Evolutionary conservation across 75 land plant genomes (phyloP).

Genomic region (Picea sitchensis): DNA sequence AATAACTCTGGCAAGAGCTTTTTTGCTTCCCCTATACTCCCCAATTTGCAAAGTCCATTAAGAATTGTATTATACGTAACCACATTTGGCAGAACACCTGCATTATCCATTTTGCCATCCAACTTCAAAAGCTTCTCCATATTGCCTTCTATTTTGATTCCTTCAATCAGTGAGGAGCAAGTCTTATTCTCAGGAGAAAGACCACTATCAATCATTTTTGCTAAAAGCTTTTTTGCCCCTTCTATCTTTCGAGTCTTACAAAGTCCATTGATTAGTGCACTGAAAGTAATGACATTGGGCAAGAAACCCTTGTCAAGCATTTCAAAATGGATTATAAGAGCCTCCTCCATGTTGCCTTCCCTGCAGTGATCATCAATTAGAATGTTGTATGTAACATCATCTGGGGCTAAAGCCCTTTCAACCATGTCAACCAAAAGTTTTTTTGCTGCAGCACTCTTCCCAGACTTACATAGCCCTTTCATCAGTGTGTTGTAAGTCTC

Average conservation of each 20-base stretch:
- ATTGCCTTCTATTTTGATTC: conserved; percentile 10
- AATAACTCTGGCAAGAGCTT: conserved; percentile 20
- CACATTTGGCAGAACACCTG: conserved; percentile 17
- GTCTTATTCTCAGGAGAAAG: conserved; percentile 7
- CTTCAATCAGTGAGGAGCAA: conserved; percentile 2
- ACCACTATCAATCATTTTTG: conserved; percentile 33
- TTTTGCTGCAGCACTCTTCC: conserved; percentile 47
- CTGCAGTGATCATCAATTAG: conserved; percentile 58
- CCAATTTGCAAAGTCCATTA: conserved; percentile 46
- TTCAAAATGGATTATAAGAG: conserved; percentile 42
- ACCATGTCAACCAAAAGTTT: conserved; percentile 38
- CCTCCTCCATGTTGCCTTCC: conserved; percentile 43
- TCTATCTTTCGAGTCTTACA: conserved; percentile 37
- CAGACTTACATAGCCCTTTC: conserved; percentile 41
- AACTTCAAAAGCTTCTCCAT: conserved; percentile 23
- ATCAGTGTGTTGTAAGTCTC: conserved; percentile 43
- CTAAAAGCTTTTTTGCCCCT: conserved; percentile 47
- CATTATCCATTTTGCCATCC: conserved; percentile 17
- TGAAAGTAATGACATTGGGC: conserved; percentile 41
- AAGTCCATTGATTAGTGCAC: conserved; percentile 45
- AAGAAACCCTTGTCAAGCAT: conserved; percentile 51
- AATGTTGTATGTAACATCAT: conserved; percentile 22
- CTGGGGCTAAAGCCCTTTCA: conserved; percentile 18
- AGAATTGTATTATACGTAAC: conserved; percentile 51
- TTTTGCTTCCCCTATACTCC: conserved; percentile 40